phyloP scores from a whole-genome alignment of 345 rosid genomes.

The Boechera retrofracta region DNA sequence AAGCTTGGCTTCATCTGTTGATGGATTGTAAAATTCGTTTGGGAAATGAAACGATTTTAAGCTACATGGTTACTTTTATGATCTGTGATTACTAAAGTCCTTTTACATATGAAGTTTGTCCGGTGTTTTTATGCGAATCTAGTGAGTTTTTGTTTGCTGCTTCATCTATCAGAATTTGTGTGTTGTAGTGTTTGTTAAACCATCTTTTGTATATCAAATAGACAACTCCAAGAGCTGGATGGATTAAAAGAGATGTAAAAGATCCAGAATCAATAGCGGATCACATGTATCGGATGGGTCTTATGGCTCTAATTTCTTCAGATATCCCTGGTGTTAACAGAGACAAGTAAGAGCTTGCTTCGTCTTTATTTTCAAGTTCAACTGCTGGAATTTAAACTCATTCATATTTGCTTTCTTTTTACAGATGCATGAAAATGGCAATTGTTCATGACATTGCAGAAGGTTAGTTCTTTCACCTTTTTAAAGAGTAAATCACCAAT shows the following conservation, averaged over 20 bases:
- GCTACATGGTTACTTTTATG: not conserved
- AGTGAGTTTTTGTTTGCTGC: not conserved
- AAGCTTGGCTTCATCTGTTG: not conserved
- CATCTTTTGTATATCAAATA: conserved; percentile 31
- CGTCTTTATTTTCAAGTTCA: not conserved
- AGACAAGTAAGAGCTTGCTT: conserved; percentile 61
- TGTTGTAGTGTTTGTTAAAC: not conserved
- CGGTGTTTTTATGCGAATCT: not conserved
- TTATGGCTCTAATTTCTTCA: conserved; percentile 81
- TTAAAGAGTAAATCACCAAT: not conserved
- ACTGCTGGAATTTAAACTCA: not conserved
- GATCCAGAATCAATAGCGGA: conserved; percentile 88
- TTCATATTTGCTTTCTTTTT: not conserved
- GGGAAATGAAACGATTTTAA: not conserved
- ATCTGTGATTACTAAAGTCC: not conserved
- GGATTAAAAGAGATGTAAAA: conserved; percentile 75
- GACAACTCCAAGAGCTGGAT: conserved; percentile 95
- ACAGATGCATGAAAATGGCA: conserved; percentile 95
- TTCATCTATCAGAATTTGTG: not conserved
- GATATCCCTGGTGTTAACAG: conserved; percentile 85
- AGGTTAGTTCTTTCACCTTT: conserved; percentile 50
- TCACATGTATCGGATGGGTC: conserved; percentile 97
- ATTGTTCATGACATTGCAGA: conserved; percentile 96
- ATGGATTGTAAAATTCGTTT: not conserved
- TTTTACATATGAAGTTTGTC: not conserved